Evolutionary conservation across 306 rosid species (phyloP), one percentile per base, ranked within the genome.

Genomic region (Quercus cerris): DNA sequence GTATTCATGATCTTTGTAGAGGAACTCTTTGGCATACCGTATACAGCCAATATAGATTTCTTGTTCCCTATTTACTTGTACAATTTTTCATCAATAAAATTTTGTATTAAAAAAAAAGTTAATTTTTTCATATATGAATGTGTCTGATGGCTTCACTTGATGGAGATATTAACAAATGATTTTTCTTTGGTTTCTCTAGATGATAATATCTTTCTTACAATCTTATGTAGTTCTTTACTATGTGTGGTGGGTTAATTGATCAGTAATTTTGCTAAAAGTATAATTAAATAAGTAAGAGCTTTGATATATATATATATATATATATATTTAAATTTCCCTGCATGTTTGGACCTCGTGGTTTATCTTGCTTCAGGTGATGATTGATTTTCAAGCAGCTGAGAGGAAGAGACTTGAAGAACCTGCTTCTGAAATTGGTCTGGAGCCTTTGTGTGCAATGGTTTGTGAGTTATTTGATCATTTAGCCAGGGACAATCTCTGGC

Each of bases 331-430:
- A 35, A 7, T 38, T 38, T 38, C 46, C 46, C 61, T 55, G 38
- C 38, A 49, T 81, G 59, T 49, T 64, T 63, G 75, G 63, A 71
- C 28, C 56, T 61, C 33, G 15, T 57, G 7, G n/a, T 46, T 78
- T 44, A 28, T 62, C 31, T 76, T 80, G 85, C 63, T 73, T 73
- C 84, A 95, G 99, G 97, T 95, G 63, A 95, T 95, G 99, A 93
- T 90, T 84, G 98, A 95, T 87, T 95, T 91, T 90, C 99, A 95
- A 95, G 93, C 92, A 28, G 97, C 98, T 55, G 98, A 95, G 91
- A 91, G 91, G 87, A 66, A 85, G 88, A 88, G 97, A 81, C 90
- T 95, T 68, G 87, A 83, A 82, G 99, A 93, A 81, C 97, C 99
- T 73, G 98, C 98, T 80, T 91, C 98, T 83, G 99, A 95, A 85